Evolutionary conservation across 2,329 filamentous ascomycete genomes (phyloP), one percentile per base, ranked within the genome.

Genomic region (Hypoxylon sp.): DNA sequence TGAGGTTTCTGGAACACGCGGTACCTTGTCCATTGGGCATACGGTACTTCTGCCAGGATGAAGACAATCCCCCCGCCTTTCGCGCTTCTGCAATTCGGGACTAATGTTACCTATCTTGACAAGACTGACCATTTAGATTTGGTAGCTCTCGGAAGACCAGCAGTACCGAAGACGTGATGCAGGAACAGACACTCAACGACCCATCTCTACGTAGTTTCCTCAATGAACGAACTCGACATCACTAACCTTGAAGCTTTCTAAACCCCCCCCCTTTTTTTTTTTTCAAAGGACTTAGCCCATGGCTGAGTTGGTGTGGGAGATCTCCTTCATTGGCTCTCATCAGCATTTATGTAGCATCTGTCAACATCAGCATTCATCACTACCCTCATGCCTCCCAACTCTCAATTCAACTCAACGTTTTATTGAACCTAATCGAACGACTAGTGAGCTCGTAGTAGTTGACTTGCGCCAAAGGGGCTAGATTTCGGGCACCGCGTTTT

Each of bases 1-100:
- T 48, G 23, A 65, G 27, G 54, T 65, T 48, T 14, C 45, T 57
- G 43, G 48, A 65, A 68, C 65, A 64, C n/a, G 32, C 52, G 29
- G 19, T 56, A 51, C 62, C 30, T 51, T 37, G 43, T 14, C 37
- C 39, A n/a, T 56, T 51, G 54, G 32, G 50, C 55, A 65, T 62
- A 48, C 34, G 57, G 58, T 65, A 65, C 58, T 60, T 65, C 25
- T 32, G 19, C 55, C n/a, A 29, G 57, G 21, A 53, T 50, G 43
- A 56, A 61, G 41, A 51, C n/a, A 34, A 51, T 45, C 51, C 21
- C 14, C 39, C 19, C 32, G 34, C 58, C 29, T 30, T 41, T 7
- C 52, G 21, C 50, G 39, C 23, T 56, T 47, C 29, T 45, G 25
- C 48, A 45, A 48, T 37, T 53, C 25, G 41, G 45, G 29, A 62